A percentile compares a stretch with the other conserved stretches of the same genome.
Evolutionary conservation across 257 asterid genomes (phyloP).

Genomic region (Solanum sitiens): DNA sequence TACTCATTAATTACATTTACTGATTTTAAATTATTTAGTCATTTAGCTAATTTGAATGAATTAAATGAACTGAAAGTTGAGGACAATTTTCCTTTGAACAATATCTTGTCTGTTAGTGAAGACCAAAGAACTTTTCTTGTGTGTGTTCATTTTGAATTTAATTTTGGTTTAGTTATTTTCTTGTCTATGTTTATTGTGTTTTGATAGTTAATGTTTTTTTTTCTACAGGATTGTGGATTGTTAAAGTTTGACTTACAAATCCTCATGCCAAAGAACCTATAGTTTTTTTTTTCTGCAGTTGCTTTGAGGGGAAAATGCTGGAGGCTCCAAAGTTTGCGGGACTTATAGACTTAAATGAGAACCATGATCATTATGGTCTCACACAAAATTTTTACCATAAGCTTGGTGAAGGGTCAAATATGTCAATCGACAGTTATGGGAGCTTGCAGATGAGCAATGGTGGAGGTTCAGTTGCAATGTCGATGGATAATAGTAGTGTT

Average conservation of each 20-base stretch:
- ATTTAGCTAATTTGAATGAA: neutral
- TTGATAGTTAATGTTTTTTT: neutral
- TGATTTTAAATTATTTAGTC: too few species aligned
- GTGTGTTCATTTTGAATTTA: neutral
- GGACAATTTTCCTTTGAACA: neutral
- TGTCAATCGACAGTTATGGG: slow-evolving; percentile 80
- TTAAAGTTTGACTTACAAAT: neutral
- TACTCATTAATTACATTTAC: neutral
- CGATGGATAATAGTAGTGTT: slow-evolving; percentile 81
- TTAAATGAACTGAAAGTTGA: neutral
- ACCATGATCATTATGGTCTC: slow-evolving; percentile 63
- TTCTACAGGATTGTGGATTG: slow-evolving; percentile 11
- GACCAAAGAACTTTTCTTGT: neutral
- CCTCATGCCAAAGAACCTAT: neutral
- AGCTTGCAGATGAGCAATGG: slow-evolving; percentile 88
- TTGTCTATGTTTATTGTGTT: neutral
- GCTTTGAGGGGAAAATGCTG: slow-evolving; percentile 43
- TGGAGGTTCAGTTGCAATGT: slow-evolving; percentile 94
- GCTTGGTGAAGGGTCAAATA: slow-evolving; percentile 60
- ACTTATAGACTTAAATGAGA: slow-evolving; percentile 60
- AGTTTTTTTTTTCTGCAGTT: neutral
- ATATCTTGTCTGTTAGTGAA: neutral
- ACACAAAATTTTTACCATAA: slow-evolving; percentile 32
- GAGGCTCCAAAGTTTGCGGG: slow-evolving; percentile 78
- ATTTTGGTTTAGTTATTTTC: neutral